A percentile compares a stretch with the other conserved stretches of the same genome.
Evolutionary conservation across 139 green algal species (phyloP).

Genomic region (Yamagishiella unicocca): DNA sequence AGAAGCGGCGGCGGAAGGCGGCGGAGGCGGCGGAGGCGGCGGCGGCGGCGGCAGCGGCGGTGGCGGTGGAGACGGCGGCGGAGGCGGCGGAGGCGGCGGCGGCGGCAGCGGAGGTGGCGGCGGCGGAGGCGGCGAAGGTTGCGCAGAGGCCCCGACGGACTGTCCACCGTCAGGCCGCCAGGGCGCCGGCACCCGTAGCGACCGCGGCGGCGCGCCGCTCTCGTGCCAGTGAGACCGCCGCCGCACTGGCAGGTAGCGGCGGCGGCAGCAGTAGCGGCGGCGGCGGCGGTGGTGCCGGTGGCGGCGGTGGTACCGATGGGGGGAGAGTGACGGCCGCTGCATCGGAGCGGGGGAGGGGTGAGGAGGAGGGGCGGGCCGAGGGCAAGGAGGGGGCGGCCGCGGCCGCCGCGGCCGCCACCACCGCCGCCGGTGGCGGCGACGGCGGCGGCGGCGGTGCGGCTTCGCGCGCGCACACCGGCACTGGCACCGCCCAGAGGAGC

Average conservation of each 20-base stretch:
- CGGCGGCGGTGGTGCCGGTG: neutral
- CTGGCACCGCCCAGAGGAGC: too few relatives aligned
- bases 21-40: neutral
- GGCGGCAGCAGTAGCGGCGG: neutral
- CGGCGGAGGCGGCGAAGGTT: neutral
- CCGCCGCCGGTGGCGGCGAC: too few relatives aligned
- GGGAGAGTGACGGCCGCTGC: too few relatives aligned
- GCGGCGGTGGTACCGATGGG: neutral
- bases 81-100: neutral
- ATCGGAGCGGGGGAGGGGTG: too few relatives aligned
- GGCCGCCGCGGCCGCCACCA: too few relatives aligned
- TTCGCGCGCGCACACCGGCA: too few relatives aligned
- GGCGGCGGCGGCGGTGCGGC: too few relatives aligned
- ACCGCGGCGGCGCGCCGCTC: neutral
- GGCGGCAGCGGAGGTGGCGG: neutral
- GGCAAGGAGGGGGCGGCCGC: too few relatives aligned
- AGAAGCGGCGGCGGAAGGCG: too few relatives aligned
- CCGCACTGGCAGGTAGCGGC: neutral
- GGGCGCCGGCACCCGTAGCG: neutral
- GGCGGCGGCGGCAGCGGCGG: neutral
- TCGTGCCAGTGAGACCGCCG: neutral
- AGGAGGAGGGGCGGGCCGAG: too few relatives aligned
- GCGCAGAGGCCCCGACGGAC: neutral
- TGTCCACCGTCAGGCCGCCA: slow-evolving; percentile 17
- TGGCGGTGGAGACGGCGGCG: neutral